Evolutionary conservation across 352 stramenopile species (phyloP).

Genomic region (Phytophthora boehmeriae): DNA sequence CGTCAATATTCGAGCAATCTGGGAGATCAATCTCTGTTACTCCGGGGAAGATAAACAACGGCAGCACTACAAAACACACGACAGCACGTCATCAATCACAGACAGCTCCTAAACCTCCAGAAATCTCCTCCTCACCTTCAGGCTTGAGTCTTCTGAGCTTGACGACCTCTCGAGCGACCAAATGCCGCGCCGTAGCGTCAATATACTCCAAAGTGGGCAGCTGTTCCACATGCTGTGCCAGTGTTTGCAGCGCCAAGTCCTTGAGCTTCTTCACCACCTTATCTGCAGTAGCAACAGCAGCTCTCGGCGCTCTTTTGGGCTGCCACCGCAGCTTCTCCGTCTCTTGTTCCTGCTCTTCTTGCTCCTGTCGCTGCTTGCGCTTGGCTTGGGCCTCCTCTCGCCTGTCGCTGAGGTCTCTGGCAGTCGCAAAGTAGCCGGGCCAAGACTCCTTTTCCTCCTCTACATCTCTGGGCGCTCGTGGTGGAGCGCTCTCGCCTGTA

Average conservation of each 20-base stretch:
- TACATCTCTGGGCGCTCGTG: conserved; percentile 16
- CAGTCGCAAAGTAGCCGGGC: conserved; percentile 82
- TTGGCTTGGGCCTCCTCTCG: conserved; percentile 63
- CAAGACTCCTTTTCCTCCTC: conserved; percentile 46
- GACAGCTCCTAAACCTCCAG: too few species aligned
- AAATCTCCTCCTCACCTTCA: too few species aligned
- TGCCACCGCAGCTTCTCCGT: conserved; percentile 43
- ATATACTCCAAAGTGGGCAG: conserved; percentile 77
- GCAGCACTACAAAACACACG: conserved; percentile 40
- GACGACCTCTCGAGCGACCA: conserved; percentile 60
- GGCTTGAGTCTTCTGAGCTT: conserved; percentile 65
- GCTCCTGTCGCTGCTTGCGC: conserved; percentile 51
- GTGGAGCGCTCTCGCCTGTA: conserved; percentile 37
- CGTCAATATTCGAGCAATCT: conserved; percentile 84
- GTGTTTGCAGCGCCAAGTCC: conserved; percentile 57
- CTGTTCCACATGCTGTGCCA: conserved; percentile 70
- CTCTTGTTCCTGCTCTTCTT: conserved; percentile 18
- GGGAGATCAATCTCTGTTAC: conserved; percentile 84
- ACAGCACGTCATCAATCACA: too few species aligned
- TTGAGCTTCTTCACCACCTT: conserved; percentile 53
- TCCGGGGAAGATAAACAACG: conserved; percentile 83
- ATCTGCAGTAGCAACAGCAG: conserved; percentile 51
- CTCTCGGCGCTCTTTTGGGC: conserved; percentile 56
- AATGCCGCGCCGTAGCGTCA: conserved; percentile 61
- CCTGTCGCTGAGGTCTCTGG: conserved; percentile 62